These are phyloP conservation scores for Pugionium cornutum DNA, from an alignment of 345 rosid species.

Conservation along the genomic window DNA sequence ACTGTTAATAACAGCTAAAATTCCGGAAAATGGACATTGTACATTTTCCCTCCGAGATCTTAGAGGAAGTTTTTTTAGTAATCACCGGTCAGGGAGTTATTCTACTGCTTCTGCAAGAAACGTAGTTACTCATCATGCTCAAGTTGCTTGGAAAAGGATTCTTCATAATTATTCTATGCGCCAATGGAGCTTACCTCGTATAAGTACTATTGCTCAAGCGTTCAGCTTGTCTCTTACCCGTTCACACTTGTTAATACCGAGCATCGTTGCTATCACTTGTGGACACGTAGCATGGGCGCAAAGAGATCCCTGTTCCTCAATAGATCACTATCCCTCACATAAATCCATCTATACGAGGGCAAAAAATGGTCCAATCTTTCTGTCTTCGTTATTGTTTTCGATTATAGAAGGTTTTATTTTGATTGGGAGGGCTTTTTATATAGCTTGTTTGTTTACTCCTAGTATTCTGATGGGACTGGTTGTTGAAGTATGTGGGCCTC, in stretches of 20 bases:
- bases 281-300: constrained; percentile 58
- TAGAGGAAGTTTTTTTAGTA: constrained; percentile 19
- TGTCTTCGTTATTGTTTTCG: constrained; percentile 53
- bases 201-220: constrained; percentile 78
- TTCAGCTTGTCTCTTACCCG: constrained; percentile 77
- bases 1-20: too few species aligned
- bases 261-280: constrained; percentile 56
- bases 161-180: constrained; percentile 43
- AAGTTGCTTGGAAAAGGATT: constrained; percentile 66
- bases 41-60: constrained; percentile 1
- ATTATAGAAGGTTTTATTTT: constrained; percentile 63
- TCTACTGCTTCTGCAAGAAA: constrained; percentile 42
- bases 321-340: constrained; percentile 53
- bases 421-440: constrained; percentile 73
- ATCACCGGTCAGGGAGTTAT: constrained; percentile 5
- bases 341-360: constrained; percentile 68
- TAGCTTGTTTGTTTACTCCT: constrained; percentile 73
- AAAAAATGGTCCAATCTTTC: constrained; percentile 66
- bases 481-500: constrained; percentile 63
- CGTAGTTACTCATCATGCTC: constrained; percentile 53
- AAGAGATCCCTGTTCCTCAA: constrained; percentile 43
- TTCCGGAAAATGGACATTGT: constrained; percentile 30
- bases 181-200: constrained; percentile 43
- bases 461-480: constrained; percentile 75
- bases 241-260: constrained; percentile 60